A percentile compares a stretch with the other conserved stretches of the same genome.
Conservation (phyloP, 305 asterid genomes). For the Fraxinus sp. region DNA sequence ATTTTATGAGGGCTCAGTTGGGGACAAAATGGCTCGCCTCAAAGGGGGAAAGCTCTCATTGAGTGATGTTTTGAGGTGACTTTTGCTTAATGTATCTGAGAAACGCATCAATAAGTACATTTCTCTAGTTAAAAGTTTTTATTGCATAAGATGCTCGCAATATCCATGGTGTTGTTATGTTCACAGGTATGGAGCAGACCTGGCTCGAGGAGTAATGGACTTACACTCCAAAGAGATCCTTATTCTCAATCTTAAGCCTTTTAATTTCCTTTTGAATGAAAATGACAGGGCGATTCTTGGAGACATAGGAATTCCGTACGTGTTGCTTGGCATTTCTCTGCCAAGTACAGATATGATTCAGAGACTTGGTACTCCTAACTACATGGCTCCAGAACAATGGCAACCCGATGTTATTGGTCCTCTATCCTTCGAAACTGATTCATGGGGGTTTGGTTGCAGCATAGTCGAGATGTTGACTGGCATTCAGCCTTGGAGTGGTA, state of each 20-base stretch:
- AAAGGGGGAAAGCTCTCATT: conserved; percentile 69
- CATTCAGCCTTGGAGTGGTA: conserved; percentile 80
- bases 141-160: not conserved
- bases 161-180: conserved; percentile 5
- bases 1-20: conserved; percentile 81
- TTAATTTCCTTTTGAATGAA: conserved; percentile 67
- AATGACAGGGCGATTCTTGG: conserved; percentile 67
- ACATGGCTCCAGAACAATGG: conserved; percentile 99
- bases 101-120: not conserved
- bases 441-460: conserved; percentile 96
- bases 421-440: conserved; percentile 77
- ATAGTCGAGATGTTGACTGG: conserved; percentile 93
- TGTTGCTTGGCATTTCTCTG: conserved; percentile 59
- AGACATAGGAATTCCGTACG: conserved; percentile 68
- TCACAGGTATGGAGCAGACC: conserved; percentile 74
- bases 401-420: conserved; percentile 90
- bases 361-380: conserved; percentile 78
- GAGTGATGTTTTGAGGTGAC: conserved; percentile 76
- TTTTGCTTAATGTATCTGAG: conserved; percentile 16
- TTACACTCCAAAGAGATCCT: conserved; percentile 76
- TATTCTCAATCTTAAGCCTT: conserved; percentile 82
- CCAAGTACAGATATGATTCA: conserved; percentile 58
- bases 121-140: not conserved
- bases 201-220: conserved; percentile 87
- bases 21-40: conserved; percentile 73